Base-by-base conservation (phyloP, 2,329 filamentous ascomycete genomes). In the Fusarium coicis region DNA sequence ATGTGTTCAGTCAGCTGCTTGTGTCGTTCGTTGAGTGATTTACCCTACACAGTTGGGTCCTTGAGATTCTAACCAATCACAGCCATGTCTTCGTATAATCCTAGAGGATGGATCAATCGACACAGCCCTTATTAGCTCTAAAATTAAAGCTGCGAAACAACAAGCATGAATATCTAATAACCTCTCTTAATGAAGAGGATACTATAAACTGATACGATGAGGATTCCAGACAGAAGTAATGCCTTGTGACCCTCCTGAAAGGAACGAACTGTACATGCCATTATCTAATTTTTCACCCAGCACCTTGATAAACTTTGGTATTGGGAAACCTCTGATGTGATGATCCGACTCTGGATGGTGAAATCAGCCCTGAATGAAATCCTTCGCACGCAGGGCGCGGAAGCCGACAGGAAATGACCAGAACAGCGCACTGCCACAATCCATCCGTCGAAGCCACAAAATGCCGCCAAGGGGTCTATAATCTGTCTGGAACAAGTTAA, bases 191-290 rank as follows among this genome's bases (percentile, higher is more conserved):
- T 0, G 8, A 14, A 18, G 47, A 34, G 18, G 21, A 23, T 7
- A 19, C 10, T 4, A 7, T 5, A 10, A 2, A 14, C 11, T 32
- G 2, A 11, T 7, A 34, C 2, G 10, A 23, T 0, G 0, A 10
- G 10, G 5, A 34, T 5, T 19, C 2, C 21, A 10, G 16, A 1
- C 5, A 0, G 8, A 14, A 23, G 10, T 7, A 19, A 19, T 5
- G 5, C 7, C 5, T 32, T 14, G 5, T 2, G 7, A 10, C 12
- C 16, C 1, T 4, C 4, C 1, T 12, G 10, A 3, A 4, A n/a
- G 3, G 7, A 49, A 12, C 7, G 0, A 49, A 32, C 2, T 12
- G 4, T 9, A 21, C 7, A 14, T 12, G 21, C 10, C 3, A 32
- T n/a, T 2, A 49, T 14, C 10, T 2, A 10, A 15, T 10, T 10